Evolutionary conservation across 331 rosid species (phyloP), one percentile per base, ranked within the genome.

Genomic region (Erythrophleum ivorense): DNA sequence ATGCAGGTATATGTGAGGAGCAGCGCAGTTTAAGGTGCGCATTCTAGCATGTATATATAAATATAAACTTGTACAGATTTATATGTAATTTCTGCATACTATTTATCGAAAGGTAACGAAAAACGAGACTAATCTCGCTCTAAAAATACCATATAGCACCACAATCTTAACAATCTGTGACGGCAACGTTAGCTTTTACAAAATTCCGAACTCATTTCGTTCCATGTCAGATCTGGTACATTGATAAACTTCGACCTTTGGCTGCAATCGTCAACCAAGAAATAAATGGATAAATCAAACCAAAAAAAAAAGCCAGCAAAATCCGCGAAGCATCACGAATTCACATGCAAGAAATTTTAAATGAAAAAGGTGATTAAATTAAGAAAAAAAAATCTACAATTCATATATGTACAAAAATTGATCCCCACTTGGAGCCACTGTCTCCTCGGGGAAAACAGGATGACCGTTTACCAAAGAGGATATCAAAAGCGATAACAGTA

Each of bases 371-470:
- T 1, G 9, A 63, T 12, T 40, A 49, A 38, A 60, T 40, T 60
- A 82, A 46, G 15, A 1, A 24, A 13, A 68, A 72, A 75, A 71
- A 80, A 83, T 55, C 80, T 85, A 84, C 81, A 81, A 76, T 66
- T 70, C 79, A 83, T 73, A 54, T 89, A 87, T 86, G 48, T 89
- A 90, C 92, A 91, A 88, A 87, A 86, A 77, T 83, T 77, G 86
- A 85, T 80, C 88, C 88, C 16, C 75, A n/a, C 34, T 49, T 8
- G 41, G 58, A 70, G 21, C 38, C 75, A 45, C 38, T 55, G 87
- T 65, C 41, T 9, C 87, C 73, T n/a, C 6, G 76, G 81, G 81
- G 60, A 81, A 85, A 75, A 62, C 63, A 58, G 68, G 77, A 81
- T 68, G 78, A 71, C 72, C 82, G 75, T 85, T 85, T 81, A 57